Conservation (phyloP, 257 asterid species). For the Vinca minor region DNA sequence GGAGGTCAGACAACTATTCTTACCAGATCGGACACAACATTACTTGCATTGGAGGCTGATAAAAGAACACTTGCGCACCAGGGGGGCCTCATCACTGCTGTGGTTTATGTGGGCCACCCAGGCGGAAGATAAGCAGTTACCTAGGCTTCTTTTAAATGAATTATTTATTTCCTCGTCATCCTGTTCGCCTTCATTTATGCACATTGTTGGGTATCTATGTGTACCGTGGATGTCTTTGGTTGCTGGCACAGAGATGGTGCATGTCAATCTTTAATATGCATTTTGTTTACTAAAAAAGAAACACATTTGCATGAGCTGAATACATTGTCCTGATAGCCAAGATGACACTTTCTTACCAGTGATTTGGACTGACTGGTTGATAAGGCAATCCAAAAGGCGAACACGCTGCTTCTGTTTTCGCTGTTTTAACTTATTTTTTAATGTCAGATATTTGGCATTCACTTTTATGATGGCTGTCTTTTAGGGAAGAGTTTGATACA, state of each 20-base stretch:
- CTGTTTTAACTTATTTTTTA: not conserved
- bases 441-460: not conserved
- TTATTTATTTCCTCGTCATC: not conserved
- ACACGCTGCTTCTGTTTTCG: not conserved
- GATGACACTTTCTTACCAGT: too few relatives aligned
- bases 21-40: constrained; percentile 57
- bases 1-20: constrained; percentile 71
- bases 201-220: too few relatives aligned
- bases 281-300: too few relatives aligned
- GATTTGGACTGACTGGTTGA: too few relatives aligned
- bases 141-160: not conserved
- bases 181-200: not conserved
- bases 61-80: constrained; percentile 48
- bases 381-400: too few relatives aligned
- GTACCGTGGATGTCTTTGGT: too few relatives aligned
- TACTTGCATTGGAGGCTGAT: constrained; percentile 71
- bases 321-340: too few relatives aligned
- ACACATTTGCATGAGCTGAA: too few relatives aligned
- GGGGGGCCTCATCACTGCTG: constrained; percentile 77
- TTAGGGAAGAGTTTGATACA: constrained; percentile 74
- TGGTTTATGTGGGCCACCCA: constrained; percentile 68
- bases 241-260: too few relatives aligned
- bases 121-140: constrained; percentile 63
- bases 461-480: constrained; percentile 9
- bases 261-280: too few relatives aligned